Percentiles rank a stretch among this genome's conserved stretches.
Conservation (phyloP, 257 asterid genomes). For the Apocynum venetum region DNA sequence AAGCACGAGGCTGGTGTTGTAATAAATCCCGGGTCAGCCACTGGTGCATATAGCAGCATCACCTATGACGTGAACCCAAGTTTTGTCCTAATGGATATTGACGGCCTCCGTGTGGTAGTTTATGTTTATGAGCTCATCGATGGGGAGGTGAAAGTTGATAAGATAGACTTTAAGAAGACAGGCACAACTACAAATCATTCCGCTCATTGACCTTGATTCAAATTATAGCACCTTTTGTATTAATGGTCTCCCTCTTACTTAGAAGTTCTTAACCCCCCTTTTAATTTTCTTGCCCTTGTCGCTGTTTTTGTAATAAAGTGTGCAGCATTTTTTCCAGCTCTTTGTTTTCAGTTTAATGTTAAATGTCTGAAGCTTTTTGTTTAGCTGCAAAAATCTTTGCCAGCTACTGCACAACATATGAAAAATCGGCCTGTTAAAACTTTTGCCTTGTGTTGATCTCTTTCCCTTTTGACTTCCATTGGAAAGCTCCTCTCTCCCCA, state of each 20-base stretch:
- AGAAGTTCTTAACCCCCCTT: neutral
- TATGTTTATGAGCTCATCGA: constrained; percentile 23
- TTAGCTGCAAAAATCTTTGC: neutral
- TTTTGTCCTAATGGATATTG: constrained; percentile 21
- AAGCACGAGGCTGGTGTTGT: constrained; percentile 22
- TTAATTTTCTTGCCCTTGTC: neutral
- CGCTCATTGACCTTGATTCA: neutral
- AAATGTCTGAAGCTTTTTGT: neutral
- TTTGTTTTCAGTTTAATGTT: neutral
- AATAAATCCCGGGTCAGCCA: constrained; percentile 22
- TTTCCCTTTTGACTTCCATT: neutral
- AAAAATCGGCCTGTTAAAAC: neutral
- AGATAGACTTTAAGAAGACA: constrained; percentile 21
- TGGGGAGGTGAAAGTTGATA: constrained; percentile 23
- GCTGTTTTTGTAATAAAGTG: neutral
- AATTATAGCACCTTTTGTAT: neutral
- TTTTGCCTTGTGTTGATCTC: neutral
- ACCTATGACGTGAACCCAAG: constrained; percentile 19
- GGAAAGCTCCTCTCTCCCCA: neutral
- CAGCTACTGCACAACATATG: neutral
- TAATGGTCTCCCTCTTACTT: neutral
- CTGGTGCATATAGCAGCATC: constrained; percentile 23
- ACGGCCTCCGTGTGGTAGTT: constrained; percentile 21
- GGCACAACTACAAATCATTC: constrained; percentile 1
- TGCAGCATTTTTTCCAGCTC: neutral